A percentile compares a stretch with the other conserved stretches of the same genome.
Evolutionary conservation across 2,329 filamentous ascomycete genomes (phyloP).

Genomic region (Aspergillus ochraceoroseus): DNA sequence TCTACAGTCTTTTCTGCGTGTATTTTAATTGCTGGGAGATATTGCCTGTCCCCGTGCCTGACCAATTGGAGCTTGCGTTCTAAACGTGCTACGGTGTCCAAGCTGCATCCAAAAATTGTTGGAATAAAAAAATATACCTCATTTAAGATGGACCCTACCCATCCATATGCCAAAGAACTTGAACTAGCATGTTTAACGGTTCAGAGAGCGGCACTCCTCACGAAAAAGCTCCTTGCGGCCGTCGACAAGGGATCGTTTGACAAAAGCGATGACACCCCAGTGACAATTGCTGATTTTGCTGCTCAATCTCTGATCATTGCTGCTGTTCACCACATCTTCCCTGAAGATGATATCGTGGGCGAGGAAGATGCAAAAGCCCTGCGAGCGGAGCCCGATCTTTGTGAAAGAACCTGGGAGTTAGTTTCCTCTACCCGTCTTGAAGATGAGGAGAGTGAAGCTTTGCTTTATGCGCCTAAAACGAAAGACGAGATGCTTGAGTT

Average conservation of each 20-base stretch:
- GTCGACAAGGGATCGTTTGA: constrained; percentile 50
- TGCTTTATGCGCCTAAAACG: constrained; percentile 42
- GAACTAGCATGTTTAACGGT: constrained; percentile 45
- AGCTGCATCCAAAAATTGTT: too few relatives aligned
- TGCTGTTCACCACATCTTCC: constrained; percentile 52
- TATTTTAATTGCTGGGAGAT: too few relatives aligned
- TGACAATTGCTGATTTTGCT: constrained; percentile 61
- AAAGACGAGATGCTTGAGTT: constrained; percentile 56
- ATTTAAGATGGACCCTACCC: constrained; percentile 23
- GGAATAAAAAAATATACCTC: too few relatives aligned
- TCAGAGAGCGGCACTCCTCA: constrained; percentile 54
- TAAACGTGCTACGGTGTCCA: too few relatives aligned
- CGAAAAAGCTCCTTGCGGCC: constrained; percentile 50
- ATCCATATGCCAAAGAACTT: constrained; percentile 35
- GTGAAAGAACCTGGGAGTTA: constrained; percentile 54
- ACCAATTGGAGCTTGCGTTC: too few relatives aligned
- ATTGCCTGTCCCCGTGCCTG: too few relatives aligned
- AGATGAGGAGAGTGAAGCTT: constrained; percentile 30
- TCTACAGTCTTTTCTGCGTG: too few relatives aligned
- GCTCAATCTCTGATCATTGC: constrained; percentile 59
- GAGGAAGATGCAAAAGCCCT: constrained; percentile 57
- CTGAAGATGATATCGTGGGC: constrained; percentile 55
- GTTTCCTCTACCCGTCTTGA: constrained; percentile 40
- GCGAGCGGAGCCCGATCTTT: constrained; percentile 46
- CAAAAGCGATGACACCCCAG: constrained; percentile 57